These are phyloP conservation scores for Blastobotrys americana DNA, from an alignment of 805 yeast genomes.

Conservation along the genomic window DNA sequence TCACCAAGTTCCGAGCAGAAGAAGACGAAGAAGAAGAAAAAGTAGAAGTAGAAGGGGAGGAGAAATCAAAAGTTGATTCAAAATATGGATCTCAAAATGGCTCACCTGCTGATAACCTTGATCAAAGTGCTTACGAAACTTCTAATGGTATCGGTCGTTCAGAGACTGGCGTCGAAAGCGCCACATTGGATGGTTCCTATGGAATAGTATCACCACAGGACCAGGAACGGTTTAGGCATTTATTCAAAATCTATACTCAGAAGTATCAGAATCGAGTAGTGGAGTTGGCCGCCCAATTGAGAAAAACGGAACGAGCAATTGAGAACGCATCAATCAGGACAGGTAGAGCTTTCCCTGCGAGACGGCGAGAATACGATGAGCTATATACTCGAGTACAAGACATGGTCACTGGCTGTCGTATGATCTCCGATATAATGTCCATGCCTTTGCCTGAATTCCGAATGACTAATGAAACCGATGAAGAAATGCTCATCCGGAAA, in stretches of 20 bases:
- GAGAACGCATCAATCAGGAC: conserved; percentile 55
- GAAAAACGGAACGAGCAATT: conserved; percentile 35
- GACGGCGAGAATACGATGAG: conserved; percentile 20
- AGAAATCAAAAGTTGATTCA: too few species aligned
- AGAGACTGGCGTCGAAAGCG: too few species aligned
- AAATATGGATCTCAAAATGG: too few species aligned
- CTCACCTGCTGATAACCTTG: too few species aligned
- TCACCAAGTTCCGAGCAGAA: not conserved
- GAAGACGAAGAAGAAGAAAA: conserved; percentile 15
- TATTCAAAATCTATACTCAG: conserved; percentile 45
- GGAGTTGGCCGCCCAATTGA: conserved; percentile 33
- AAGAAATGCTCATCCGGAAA: conserved; percentile 20
- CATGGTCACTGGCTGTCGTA: conserved; percentile 38
- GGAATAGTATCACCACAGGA: not conserved
- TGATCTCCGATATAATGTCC: conserved; percentile 38
- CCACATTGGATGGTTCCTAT: too few species aligned
- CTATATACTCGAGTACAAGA: conserved; percentile 29
- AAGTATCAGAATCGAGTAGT: conserved; percentile 37
- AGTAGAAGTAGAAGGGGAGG: conserved; percentile 31
- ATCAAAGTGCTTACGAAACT: too few species aligned
- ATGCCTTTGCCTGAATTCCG: conserved; percentile 34
- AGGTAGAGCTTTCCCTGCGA: conserved; percentile 49
- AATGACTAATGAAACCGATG: conserved; percentile 24
- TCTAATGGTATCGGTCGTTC: too few species aligned
- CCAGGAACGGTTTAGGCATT: conserved; percentile 24